Evolutionary conservation across 768 basidiomycete species (phyloP), one percentile per base, ranked within the genome.

Genomic region (Amanita molliuscula): DNA sequence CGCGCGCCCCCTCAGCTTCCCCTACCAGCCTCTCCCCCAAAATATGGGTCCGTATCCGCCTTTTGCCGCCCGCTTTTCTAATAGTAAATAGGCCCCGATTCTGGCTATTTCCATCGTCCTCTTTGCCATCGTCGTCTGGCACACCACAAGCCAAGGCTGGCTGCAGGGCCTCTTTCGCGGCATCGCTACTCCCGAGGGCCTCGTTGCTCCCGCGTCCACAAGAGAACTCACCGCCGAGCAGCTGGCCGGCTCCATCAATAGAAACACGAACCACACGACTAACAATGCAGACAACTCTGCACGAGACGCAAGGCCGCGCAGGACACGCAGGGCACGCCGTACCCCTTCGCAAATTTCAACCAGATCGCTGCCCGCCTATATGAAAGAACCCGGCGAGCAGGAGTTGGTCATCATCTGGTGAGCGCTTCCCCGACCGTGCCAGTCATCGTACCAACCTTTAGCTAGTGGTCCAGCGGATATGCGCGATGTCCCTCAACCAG

Each of bases 311-410:
- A 61, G 72, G 51, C 48, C 62, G 0, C 61, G 73, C 4, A 63
- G 73, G 46, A 62, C 66, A 26, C 66, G 82, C 21, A 67, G 76
- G 44, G 67, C 67, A 6, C 65, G 73, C 29, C 73, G 84, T 33
- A 88, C 85, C 4, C 83, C 88, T 3, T 88, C 85, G 40, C 86
- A 88, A 61, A 80, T 89, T 46, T 88, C 85, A 4, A 87, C 85
- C 6, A 78, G 75, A 25, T 88, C 83, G 4, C 62, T 91, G 26
- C 88, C 88, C 4, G 77, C 73, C 25, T 91, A 91, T 56, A 85
- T 78, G 68, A 88, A 88, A 64, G 88, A 91, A 53, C 86, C 88
- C 0, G 88, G 87, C 13, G 88, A 88, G 43, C 72, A 82, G 34
- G 88, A 91, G 61, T 71, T 91, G 25, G 88, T 91, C 4, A 78